Evolutionary conservation across 148 eudicot species (phyloP), one percentile per base, ranked within the genome.

Genomic region (Selenicereus undatus): DNA sequence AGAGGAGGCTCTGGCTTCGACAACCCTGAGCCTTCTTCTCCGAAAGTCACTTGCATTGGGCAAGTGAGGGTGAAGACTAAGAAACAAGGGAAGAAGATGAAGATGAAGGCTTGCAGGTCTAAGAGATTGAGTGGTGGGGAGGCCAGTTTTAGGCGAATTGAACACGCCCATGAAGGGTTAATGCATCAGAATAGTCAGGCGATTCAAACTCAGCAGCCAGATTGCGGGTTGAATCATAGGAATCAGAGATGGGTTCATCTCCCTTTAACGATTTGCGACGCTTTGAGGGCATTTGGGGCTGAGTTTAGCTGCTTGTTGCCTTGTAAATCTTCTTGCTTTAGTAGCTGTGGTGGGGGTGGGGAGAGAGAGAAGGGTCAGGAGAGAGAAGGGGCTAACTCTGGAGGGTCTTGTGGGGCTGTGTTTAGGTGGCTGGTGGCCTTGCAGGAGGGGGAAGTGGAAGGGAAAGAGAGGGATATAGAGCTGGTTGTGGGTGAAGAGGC

Each of bases 1-100:
- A 88, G 88, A n/a, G 82, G 86, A 27, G 87, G 78, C 2, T 89
- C 91, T 39, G 85, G 84, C 68, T 89, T 79, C 0, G 97, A 94
- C 0, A 92, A 90, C 80, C 91, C 92, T 2, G 98, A 93, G 77
- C 97, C 96, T 1, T 93, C 98, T 71, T 95, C 98, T 0, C 98
- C 98, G 0, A 95, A 95, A 43, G 98, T 95, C 21, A 95, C 98
- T 3, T 95, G 98, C 79, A 95, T 95, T 76, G 98, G 97, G 3
- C 97, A 95, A 21, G 98, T 95, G 0, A 82, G 97, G 5, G 97
- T 95, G 0, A 95, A 95, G 79, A 88, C 94, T 12, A 92, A 89
- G 89, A 95, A 95, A 20, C 91, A 93, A 22, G 89, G 87, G 35
- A 89, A 85, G 84, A 89, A 90, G 70, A 87, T 85, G 77, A 82